Base-by-base conservation (phyloP, 345 rosid species). In the Eutrema japonicum region DNA sequence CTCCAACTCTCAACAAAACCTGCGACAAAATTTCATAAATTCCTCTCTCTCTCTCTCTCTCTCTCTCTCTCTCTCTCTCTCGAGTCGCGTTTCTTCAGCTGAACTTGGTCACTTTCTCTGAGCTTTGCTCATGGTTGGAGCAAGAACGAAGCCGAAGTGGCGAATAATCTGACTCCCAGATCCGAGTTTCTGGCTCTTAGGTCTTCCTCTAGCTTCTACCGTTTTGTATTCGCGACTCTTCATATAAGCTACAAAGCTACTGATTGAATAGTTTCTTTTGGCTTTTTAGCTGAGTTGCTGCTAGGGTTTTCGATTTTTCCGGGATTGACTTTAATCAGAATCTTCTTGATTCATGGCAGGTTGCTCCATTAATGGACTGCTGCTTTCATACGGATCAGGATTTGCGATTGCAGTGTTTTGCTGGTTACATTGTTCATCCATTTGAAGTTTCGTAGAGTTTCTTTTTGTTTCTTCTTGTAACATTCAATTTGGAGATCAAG, bases 311-410 rank as follows among this genome's bases (percentile, higher is more conserved):
- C 8, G 22, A 49, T 74, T 40, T 36, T 4, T 27, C 32, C 3
- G 27, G 27, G 14, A 26, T 71, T 73, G 66, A 37, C 77, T 65
- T 66, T 54, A 41, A 68, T 11, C 73, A 26, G 50, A 57, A 70
- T 30, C 55, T 71, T 77, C 33, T 7, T 65, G 75, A 71, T 65
- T 58, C 29, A 42, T 77, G 36, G 64, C 77, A 77, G 75, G 64
- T 66, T 82, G 54, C 74, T 83, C 77, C 70, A 81, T 83, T 79
- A 40, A 78, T 86, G 91, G 87, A 78, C 77, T 77, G 83, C 79
- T 79, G 83, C 83, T 79, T 70, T 30, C 40, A 32, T 48, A 77
- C 83, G 48, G 78, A 80, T 75, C 85, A 30, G 57, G 82, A 81
- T 77, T 71, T 73, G 78, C 78, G 10, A 61, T 68, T 77, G 5